These are phyloP conservation scores for Gossypium anomalum DNA, from an alignment of 345 rosid genomes.

Conservation along the genomic window DNA sequence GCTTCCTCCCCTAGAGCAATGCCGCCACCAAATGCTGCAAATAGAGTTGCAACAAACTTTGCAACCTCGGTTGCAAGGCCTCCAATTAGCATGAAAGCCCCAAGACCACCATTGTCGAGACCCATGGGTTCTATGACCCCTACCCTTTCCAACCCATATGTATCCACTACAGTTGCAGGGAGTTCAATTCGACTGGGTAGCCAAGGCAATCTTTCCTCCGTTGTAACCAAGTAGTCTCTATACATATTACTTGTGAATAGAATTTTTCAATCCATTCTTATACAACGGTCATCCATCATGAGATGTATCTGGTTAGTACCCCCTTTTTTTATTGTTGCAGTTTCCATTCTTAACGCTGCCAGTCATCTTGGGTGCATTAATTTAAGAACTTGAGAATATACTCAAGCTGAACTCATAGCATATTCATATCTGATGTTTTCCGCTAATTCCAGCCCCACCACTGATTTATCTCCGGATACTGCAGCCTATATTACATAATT, in stretches of 20 bases:
- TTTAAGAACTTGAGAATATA: not conserved
- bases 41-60: slow-evolving; percentile 62
- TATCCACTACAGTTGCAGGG: slow-evolving; percentile 41
- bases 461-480: not conserved
- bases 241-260: slow-evolving; percentile 11
- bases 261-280: not conserved
- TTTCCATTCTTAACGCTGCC: not conserved
- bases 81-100: slow-evolving; percentile 50
- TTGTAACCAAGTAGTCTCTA: slow-evolving; percentile 24
- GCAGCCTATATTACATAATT: not conserved
- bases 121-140: slow-evolving; percentile 47
- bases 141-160: slow-evolving; percentile 37
- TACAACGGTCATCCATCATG: not conserved
- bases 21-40: slow-evolving; percentile 52
- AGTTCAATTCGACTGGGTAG: slow-evolving; percentile 43
- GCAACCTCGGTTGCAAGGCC: slow-evolving; percentile 58
- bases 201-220: slow-evolving; percentile 32
- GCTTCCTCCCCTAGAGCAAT: slow-evolving; percentile 53
- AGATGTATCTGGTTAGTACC: not conserved
- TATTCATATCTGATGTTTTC: not conserved
- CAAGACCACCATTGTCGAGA: slow-evolving; percentile 63
- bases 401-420: not conserved
- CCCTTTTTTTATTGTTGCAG: not conserved
- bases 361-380: not conserved
- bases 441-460: not conserved